Conservation (phyloP, 176 grass and related monocot species). For the Stipa capillata region DNA sequence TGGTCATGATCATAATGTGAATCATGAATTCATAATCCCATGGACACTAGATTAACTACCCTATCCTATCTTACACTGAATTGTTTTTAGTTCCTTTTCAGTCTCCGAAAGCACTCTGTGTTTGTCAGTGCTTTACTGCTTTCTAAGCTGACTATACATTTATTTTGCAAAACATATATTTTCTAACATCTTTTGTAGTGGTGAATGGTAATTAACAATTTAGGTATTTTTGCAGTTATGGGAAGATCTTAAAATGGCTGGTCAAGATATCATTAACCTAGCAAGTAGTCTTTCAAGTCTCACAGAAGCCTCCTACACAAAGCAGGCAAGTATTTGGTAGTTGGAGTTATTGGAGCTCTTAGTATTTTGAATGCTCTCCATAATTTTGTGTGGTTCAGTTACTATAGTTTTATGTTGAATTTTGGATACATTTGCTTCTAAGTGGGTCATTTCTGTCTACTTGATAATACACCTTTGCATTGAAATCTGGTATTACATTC, state of each 20-base stretch:
- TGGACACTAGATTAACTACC: conserved; percentile 10
- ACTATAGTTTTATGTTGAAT: background rate
- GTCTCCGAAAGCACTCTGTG: background rate
- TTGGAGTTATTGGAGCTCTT: conserved; percentile 1
- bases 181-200: background rate
- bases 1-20: background rate
- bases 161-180: background rate
- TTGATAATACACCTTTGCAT: background rate
- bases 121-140: background rate
- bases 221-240: conserved; percentile 55
- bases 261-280: conserved; percentile 58
- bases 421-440: conserved; percentile 5
- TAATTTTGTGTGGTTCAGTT: conserved; percentile 1
- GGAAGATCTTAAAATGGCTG: conserved; percentile 65
- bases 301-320: conserved; percentile 46
- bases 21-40: background rate
- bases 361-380: background rate
- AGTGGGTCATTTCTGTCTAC: background rate
- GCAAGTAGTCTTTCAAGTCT: conserved; percentile 76
- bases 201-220: background rate
- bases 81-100: conserved; percentile 13
- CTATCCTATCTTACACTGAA: no score
- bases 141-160: background rate
- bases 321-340: conserved; percentile 40
- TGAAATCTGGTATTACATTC: conserved; percentile 15